Conservation (phyloP, 805 yeast genomes). For the Candida sanyiensis region DNA sequence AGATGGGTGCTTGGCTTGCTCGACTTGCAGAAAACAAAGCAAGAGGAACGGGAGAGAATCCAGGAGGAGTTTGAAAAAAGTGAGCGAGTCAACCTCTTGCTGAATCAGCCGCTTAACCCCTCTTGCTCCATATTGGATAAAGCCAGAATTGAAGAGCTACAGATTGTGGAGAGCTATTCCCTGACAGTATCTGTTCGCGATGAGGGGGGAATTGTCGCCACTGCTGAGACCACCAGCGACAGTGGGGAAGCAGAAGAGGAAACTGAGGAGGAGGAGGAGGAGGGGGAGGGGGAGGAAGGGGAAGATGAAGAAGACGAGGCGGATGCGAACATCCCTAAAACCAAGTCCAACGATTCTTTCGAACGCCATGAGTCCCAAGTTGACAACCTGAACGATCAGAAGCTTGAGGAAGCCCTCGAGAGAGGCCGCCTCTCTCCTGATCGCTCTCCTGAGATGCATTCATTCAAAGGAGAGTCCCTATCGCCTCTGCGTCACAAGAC, state of each 20-base stretch:
- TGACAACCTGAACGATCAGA: background rate
- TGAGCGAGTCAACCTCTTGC: too few relatives aligned
- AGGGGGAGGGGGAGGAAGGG: background rate
- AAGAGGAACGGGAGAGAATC: background rate
- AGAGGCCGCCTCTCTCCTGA: background rate
- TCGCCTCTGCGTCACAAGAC: slow-evolving; percentile 1
- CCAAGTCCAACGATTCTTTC: slow-evolving; percentile 1
- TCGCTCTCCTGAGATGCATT: background rate
- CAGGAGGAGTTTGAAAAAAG: too few relatives aligned
- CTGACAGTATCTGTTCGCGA: background rate
- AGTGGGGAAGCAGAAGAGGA: background rate
- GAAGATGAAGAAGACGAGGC: background rate
- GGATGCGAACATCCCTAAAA: background rate
- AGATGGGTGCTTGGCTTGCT: too few relatives aligned
- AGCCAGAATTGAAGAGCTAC: slow-evolving; percentile 8
- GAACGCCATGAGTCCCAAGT: slow-evolving; percentile 5
- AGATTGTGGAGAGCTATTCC: slow-evolving; percentile 8
- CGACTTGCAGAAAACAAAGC: too few relatives aligned
- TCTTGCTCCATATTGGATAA: slow-evolving; percentile 8
- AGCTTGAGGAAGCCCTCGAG: background rate
- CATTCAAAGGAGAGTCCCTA: slow-evolving; percentile 1
- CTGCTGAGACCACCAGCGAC: background rate
- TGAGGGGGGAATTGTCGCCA: background rate
- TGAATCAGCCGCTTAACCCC: background rate
- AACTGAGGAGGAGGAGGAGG: background rate